Evolutionary conservation across 257 asterid genomes (phyloP).

Genomic region (Scutellaria minor): DNA sequence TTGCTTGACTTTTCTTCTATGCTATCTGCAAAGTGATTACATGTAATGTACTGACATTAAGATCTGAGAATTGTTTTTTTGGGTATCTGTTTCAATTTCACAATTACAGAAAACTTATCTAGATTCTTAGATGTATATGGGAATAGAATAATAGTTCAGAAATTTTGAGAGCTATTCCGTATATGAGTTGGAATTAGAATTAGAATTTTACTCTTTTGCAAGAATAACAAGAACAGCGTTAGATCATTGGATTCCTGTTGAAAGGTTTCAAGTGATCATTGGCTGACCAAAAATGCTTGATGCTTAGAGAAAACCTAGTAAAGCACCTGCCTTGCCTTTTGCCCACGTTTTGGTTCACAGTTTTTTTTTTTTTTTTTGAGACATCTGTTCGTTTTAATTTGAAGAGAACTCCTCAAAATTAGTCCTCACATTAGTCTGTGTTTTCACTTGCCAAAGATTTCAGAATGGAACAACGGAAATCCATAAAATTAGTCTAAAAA

Average conservation of each 20-base stretch:
- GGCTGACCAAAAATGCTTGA: not conserved
- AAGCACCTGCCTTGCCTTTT: not conserved
- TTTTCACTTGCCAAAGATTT: not conserved
- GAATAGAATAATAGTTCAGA: not conserved
- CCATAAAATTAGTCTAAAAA: too few relatives aligned
- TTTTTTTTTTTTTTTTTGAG: not conserved
- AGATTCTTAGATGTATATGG: not conserved
- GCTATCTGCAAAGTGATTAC: not conserved
- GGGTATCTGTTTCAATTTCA: not conserved
- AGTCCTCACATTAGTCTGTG: not conserved
- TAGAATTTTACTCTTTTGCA: not conserved
- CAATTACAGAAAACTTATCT: not conserved
- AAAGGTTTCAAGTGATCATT: not conserved
- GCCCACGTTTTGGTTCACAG: not conserved
- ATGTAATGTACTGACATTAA: not conserved
- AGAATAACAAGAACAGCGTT: not conserved
- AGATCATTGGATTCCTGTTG: not conserved
- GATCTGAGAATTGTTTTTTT: conserved; percentile 9
- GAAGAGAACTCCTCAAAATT: not conserved
- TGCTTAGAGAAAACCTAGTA: not conserved
- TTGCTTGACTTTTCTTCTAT: conserved; percentile 9
- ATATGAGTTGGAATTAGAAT: not conserved
- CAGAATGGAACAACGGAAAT: not conserved
- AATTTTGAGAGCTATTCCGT: not conserved
- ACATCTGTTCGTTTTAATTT: not conserved